phyloP scores from a whole-genome alignment of 257 asterid genomes.

The Oldenlandia corymbosa region DNA sequence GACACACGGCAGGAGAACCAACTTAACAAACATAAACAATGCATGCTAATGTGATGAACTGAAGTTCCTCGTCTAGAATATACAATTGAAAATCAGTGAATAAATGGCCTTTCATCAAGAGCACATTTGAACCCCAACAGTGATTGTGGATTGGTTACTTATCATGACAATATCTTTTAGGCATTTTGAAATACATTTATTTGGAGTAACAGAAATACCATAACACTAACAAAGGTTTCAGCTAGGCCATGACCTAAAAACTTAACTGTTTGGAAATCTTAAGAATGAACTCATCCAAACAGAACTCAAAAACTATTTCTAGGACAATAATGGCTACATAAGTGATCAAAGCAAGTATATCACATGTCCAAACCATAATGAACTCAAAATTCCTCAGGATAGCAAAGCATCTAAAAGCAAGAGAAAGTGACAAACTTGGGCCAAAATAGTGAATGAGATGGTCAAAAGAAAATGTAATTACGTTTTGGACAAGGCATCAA shows the following conservation, averaged over 20 bases:
- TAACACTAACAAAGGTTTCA: not conserved
- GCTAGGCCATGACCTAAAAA: not conserved
- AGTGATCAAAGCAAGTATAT: not conserved
- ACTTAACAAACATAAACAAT: not conserved
- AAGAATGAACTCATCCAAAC: not conserved
- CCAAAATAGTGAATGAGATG: not conserved
- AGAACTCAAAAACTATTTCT: not conserved
- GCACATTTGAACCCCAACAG: not conserved
- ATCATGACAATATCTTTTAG: not conserved
- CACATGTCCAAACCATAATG: not conserved
- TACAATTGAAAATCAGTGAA: not conserved
- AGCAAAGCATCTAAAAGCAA: not conserved
- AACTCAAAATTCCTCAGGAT: not conserved
- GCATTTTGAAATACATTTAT: not conserved
- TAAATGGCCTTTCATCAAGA: not conserved
- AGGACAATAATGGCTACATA: not conserved
- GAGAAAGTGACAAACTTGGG: not conserved
- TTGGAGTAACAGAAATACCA: not conserved
- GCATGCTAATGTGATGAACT: not conserved
- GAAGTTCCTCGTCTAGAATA: not conserved
- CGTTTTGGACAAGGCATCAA: slow-evolving; percentile 95
- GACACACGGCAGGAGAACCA: not conserved
- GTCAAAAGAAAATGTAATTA: slow-evolving; percentile 24
- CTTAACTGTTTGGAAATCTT: not conserved
- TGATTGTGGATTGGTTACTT: not conserved